Conservation (phyloP, 345 rosid species). For the Mercurialis annua region DNA sequence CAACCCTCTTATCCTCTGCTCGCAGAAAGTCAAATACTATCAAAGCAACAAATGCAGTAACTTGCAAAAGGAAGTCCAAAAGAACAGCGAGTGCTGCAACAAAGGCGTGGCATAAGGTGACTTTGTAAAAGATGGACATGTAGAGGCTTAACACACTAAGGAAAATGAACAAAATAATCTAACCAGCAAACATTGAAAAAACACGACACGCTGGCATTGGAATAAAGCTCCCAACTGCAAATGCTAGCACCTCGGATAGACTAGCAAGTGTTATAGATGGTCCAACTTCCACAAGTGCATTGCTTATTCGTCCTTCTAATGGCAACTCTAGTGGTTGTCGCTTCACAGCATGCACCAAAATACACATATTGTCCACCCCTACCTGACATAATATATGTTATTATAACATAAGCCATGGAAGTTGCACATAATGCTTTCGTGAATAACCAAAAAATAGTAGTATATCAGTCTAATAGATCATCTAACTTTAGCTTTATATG, state of each 20-base stretch:
- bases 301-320: constrained; percentile 78
- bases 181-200: constrained; percentile 98
- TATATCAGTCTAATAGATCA: neutral
- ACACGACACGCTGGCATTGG: constrained; percentile 99
- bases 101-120: constrained; percentile 14
- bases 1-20: constrained; percentile 68
- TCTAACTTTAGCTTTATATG: neutral
- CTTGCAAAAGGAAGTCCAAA: constrained; percentile 92
- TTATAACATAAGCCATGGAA: constrained; percentile 12
- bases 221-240: constrained; percentile 93
- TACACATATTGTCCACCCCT: constrained; percentile 99
- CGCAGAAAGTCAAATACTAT: constrained; percentile 84
- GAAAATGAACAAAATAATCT: constrained; percentile 18
- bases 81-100: constrained; percentile 89
- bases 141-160: neutral
- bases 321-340: constrained; percentile 78
- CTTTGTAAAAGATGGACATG: neutral
- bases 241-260: constrained; percentile 85
- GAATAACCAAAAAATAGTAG: neutral
- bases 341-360: constrained; percentile 92
- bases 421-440: neutral
- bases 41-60: constrained; percentile 95
- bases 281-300: constrained; percentile 97
- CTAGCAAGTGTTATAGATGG: constrained; percentile 99
- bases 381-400: constrained; percentile 46